Percentiles rank a stretch among this genome's conserved stretches.
Evolutionary conservation across 2,329 filamentous ascomycete species (phyloP).

Genomic region (Dendrostoma leiphaemia): DNA sequence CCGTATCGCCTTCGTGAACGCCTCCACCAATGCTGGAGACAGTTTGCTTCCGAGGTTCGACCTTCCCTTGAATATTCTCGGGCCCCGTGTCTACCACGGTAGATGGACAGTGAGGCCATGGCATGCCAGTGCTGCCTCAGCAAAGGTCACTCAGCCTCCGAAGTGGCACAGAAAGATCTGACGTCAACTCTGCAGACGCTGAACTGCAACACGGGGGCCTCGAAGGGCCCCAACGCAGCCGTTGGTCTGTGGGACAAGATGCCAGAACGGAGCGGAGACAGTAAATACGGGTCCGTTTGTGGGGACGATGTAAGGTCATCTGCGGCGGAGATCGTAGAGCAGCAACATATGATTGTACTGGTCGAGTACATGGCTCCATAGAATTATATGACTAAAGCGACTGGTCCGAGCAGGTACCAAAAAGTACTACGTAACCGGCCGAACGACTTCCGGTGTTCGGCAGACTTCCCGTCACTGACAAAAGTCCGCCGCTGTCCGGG

Average conservation of each 20-base stretch:
- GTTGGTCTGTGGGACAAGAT: not conserved
- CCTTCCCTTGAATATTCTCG: too few species aligned
- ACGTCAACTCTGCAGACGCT: not conserved
- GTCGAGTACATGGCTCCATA: not conserved
- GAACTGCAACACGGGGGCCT: not conserved
- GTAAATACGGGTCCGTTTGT: not conserved
- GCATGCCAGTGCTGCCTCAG: not conserved
- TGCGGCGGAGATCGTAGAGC: not conserved
- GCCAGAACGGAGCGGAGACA: not conserved
- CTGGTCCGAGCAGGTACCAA: not conserved
- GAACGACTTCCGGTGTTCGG: not conserved
- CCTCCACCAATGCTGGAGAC: not conserved
- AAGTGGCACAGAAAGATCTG: not conserved
- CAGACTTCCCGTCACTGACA: not conserved
- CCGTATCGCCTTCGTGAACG: not conserved
- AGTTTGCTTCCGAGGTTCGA: too few species aligned
- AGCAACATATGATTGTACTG: not conserved
- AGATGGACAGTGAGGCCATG: not conserved
- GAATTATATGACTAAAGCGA: not conserved
- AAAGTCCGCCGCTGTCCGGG: not conserved
- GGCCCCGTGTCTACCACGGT: too few species aligned
- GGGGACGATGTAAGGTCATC: constrained; percentile 10
- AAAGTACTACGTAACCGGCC: not conserved
- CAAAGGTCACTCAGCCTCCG: too few species aligned
- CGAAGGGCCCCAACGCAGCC: not conserved